Base-by-base conservation (phyloP, 495 filamentous ascomycete species). In the Daldinia loculata region DNA sequence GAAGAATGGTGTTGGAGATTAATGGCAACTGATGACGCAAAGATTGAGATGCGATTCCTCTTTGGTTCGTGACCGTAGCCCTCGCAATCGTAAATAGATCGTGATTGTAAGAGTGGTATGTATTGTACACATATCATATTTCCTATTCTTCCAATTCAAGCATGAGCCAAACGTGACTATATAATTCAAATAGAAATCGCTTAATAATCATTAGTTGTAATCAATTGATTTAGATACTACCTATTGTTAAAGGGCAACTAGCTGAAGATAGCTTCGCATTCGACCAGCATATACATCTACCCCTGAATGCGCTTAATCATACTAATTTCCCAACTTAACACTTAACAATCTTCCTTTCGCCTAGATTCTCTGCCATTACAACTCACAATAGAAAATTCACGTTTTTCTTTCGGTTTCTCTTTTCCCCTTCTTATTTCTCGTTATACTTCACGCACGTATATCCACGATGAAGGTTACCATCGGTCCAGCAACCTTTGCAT, bases 391-490 rank as follows among this genome's bases (percentile, higher is more conserved):
- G 3, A 29, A 29, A 6, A 3, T 26, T 26, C 24, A 26, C 3
- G 3, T 26, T 26, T 26, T 26, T 26, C 24, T 26, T 26, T 26
- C 1, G 24, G 24, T 26, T 26, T 26, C 24, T 26, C 3, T 26
- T 26, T 26, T 26, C 24, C 24, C 24, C 2, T 6, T 45, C 41
- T 14, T 19, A n/a, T 19, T 19, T n/a, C 17, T n/a, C 9, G 27
- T 43, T 15, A 12, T 22, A 11, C 22, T 43, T 19, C 17, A n/a
- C 39, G 11, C 24, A 5, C 56, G 8, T n/a, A 7, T 15, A n/a
- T 34, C 36, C 56, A 58, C 22, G 32, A 58, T 58, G 56, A 43
- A 43, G 56, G 36, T 15, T 22, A 15, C 24, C n/a, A 17, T 32
- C 24, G 29, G 45, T 2, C n/a, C 6, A 50, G 17, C 11, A 6